Evolutionary conservation across 208 protist genomes (phyloP).

Genomic region (Wallacemonas sp.): DNA sequence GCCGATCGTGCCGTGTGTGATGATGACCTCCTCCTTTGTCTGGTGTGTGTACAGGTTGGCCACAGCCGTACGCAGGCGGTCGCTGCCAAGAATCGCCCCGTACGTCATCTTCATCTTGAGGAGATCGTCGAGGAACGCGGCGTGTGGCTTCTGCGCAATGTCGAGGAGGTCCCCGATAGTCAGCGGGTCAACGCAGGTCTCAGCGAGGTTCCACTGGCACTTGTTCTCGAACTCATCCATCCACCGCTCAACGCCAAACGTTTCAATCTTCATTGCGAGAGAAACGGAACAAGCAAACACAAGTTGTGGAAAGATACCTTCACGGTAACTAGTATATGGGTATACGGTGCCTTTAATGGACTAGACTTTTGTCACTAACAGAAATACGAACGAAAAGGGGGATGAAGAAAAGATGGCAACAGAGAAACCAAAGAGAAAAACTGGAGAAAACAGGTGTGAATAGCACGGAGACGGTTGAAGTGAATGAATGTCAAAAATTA

Average conservation of each 20-base stretch:
- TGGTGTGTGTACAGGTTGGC: slow-evolving; percentile 4
- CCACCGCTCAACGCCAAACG: slow-evolving; percentile 20
- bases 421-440: no score
- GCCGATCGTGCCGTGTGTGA: slow-evolving; percentile 22
- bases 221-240: slow-evolving; percentile 18
- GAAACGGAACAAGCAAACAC: no score
- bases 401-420: no score
- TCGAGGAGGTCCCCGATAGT: slow-evolving; percentile 16
- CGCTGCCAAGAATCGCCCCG: slow-evolving; percentile 13
- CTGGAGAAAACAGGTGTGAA: slow-evolving; percentile 15
- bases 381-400: no score
- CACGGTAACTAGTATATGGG: no score
- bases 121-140: slow-evolving; percentile 1
- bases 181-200: slow-evolving; percentile 18
- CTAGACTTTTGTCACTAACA: no score
- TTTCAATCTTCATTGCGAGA: slow-evolving; percentile 23
- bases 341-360: no score
- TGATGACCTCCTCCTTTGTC: slow-evolving; percentile 12
- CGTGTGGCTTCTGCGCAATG: slow-evolving; percentile 10
- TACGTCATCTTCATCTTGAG: slow-evolving; percentile 22
- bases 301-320: no score
- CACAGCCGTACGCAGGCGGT: not conserved
- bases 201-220: slow-evolving; percentile 14
- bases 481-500: no score
- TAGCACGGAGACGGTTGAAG: not conserved